Base-by-base conservation (phyloP, 768 basidiomycete species). In the Tulasnella sp. region DNA sequence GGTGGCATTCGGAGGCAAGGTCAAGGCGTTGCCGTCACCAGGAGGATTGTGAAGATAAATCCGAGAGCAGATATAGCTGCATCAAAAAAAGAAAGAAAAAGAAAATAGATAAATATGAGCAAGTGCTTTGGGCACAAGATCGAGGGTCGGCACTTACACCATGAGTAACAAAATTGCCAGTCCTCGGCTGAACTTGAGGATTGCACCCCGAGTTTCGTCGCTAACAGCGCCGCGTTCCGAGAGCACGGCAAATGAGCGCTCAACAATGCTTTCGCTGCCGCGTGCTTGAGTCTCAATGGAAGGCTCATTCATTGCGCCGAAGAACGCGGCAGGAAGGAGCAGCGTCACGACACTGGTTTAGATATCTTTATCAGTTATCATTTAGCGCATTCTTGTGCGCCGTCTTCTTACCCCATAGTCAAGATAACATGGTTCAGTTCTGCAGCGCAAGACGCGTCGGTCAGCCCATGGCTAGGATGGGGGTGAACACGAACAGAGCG, bases 21-120 rank as follows among this genome's bases (percentile, higher is more conserved):
- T 78, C 23, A 79, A 57, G 37, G 84, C 85, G 78, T 89, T 87
- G 40, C 86, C 86, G 1, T 89, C 86, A 9, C 91, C 91, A 0
- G 92, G 92, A 2, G 91, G 91, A 81, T 92, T 88, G 83, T 91
- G 90, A 42, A 92, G 83, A 84, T 88, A 93, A 37, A 93, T 86
- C 15, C 92, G 88, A 16, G 92, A 92, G 79, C 84, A 86, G 46
- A 92, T 82, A 80, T 93, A 73, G 71, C 71, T 73, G 35, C 20
- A 18, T 7, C 16, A 37, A 0, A 40, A 20, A 6, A 13, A n/a
- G n/a, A n/a, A n/a, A n/a, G n/a, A n/a, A n/a, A n/a, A n/a, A n/a
- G n/a, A n/a, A n/a, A n/a, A n/a, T n/a, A n/a, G n/a, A n/a, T n/a
- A n/a, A n/a, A n/a, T 7, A 70, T 70, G 2, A 70, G 40, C 40